These are phyloP conservation scores for Tetrahymena elliotti DNA, from an alignment of 73 alveolate genomes.

Conservation along the genomic window DNA sequence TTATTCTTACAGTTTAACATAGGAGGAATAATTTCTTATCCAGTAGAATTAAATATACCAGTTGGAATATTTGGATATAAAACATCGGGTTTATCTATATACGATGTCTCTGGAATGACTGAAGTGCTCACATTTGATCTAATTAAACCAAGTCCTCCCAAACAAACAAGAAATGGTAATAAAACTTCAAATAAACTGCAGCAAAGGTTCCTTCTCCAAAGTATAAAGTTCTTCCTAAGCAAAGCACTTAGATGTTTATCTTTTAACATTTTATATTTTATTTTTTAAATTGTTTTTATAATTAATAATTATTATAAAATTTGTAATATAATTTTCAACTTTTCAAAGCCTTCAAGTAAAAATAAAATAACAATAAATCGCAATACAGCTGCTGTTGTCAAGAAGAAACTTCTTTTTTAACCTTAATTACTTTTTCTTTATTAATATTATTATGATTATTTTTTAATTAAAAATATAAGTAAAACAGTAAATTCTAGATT, in stretches of 20 bases:
- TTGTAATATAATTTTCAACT: too few species aligned
- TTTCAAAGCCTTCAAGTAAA: background rate
- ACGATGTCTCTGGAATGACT: background rate
- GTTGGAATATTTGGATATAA: background rate
- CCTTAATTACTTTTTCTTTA: background rate
- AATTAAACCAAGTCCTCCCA: background rate
- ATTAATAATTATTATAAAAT: too few species aligned
- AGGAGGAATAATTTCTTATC: background rate
- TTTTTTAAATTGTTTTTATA: background rate
- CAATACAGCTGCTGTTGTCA: too few species aligned
- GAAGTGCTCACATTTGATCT: background rate
- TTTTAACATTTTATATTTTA: background rate
- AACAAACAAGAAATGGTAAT: background rate
- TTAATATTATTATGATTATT: too few species aligned
- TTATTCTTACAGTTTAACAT: constrained; percentile 4
- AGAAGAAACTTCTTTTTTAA: background rate
- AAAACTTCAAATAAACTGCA: background rate
- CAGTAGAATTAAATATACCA: background rate
- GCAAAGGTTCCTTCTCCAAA: background rate
- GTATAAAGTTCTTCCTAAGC: background rate
- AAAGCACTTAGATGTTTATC: background rate
- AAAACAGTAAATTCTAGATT: background rate
- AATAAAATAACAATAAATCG: background rate
- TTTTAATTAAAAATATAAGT: too few species aligned
- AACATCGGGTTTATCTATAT: background rate